These are phyloP conservation scores for Xerophyta viscosa DNA, from an alignment of 106 monocot genomes.

Conservation along the genomic window DNA sequence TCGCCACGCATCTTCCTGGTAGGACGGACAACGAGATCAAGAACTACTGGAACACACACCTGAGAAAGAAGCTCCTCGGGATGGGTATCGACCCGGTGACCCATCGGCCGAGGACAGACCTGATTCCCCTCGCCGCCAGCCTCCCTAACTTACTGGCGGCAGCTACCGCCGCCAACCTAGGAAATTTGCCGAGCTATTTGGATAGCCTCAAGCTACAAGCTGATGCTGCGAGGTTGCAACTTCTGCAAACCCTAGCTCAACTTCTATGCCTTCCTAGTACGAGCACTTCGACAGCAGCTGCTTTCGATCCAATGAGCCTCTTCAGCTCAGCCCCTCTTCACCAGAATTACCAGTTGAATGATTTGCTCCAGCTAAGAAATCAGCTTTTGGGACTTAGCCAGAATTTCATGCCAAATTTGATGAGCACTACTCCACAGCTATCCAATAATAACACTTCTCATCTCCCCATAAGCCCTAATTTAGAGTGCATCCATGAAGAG, in stretches of 20 bases:
- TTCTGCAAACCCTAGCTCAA: constrained; percentile 14
- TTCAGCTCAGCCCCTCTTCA: background rate
- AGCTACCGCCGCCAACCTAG: constrained; percentile 10
- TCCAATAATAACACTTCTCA: background rate
- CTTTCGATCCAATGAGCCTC: constrained; percentile 2
- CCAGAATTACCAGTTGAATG: background rate
- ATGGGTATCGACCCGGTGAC: constrained; percentile 39
- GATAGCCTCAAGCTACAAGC: constrained; percentile 13
- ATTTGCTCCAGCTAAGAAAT: background rate
- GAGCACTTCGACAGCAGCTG: background rate
- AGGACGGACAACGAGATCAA: constrained; percentile 41
- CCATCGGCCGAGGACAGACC: constrained; percentile 13
- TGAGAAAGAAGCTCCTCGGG: constrained; percentile 23
- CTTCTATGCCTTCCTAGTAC: background rate
- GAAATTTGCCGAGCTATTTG: background rate
- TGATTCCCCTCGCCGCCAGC: constrained; percentile 7
- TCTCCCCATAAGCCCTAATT: background rate
- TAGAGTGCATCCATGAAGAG: background rate
- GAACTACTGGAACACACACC: constrained; percentile 47
- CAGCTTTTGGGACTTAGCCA: background rate
- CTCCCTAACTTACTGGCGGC: constrained; percentile 8
- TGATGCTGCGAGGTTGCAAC: constrained; percentile 16
- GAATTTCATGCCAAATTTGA: background rate
- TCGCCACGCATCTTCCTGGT: constrained; percentile 21
- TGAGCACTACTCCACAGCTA: background rate